A percentile compares a stretch with the other conserved stretches of the same genome.
Evolutionary conservation across 805 yeast species (phyloP).

Genomic region (Starmerella bacillaris): DNA sequence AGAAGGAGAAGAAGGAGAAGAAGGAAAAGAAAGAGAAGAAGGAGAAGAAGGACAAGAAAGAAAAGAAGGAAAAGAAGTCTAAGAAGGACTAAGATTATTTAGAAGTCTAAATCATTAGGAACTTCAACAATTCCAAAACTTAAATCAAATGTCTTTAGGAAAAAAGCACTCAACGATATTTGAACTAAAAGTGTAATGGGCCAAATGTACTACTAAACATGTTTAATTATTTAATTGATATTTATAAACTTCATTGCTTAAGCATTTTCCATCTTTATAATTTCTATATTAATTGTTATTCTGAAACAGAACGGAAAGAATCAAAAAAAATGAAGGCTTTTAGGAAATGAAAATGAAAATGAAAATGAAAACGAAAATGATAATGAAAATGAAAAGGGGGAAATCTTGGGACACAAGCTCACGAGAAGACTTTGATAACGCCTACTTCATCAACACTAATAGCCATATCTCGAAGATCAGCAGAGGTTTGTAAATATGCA

Average conservation of each 20-base stretch:
- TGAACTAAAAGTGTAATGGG: too few species aligned
- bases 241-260: too few species aligned
- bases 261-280: too few species aligned
- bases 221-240: too few species aligned
- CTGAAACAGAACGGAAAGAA: too few species aligned
- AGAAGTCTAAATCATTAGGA: too few species aligned
- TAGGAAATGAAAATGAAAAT: background rate
- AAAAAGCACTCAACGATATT: background rate
- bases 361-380: too few species aligned
- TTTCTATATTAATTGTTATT: too few species aligned
- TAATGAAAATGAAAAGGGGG: too few species aligned
- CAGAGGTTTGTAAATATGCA: conserved; percentile 28
- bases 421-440: conserved; percentile 33
- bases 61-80: conserved; percentile 10
- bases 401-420: too few species aligned
- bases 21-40: conserved; percentile 13
- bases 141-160: background rate
- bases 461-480: conserved; percentile 30
- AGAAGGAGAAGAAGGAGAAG: conserved; percentile 12
- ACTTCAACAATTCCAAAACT: background rate
- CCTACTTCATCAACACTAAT: conserved; percentile 55
- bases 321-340: background rate
- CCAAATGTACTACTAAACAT: too few species aligned
- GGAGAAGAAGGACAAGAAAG: conserved; percentile 15
- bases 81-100: background rate